Evolutionary conservation across 495 filamentous ascomycete genomes (phyloP).

Genomic region (Lasiosphaeria hispida): DNA sequence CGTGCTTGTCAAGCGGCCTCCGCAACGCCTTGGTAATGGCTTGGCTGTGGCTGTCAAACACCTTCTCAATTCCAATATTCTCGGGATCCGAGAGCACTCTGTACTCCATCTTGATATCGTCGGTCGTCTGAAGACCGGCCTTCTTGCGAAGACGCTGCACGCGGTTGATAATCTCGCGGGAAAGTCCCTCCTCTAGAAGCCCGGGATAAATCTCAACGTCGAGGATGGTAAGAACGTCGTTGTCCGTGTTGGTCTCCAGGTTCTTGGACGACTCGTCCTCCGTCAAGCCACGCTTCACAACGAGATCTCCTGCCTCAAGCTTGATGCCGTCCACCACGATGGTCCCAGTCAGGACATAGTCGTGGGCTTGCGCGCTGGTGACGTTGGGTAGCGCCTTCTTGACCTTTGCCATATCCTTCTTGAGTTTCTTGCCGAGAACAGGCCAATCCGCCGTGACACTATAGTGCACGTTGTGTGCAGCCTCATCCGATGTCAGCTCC

Average conservation of each 20-base stretch:
- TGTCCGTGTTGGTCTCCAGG: constrained; percentile 80
- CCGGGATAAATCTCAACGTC: constrained; percentile 43
- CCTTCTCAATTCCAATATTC: constrained; percentile 67
- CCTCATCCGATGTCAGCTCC: constrained; percentile 83
- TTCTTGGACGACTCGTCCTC: constrained; percentile 63
- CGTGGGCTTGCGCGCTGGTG: constrained; percentile 72
- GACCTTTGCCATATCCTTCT: constrained; percentile 86
- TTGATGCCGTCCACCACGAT: constrained; percentile 82
- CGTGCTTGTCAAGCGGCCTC: constrained; percentile 74
- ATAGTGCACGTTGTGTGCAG: constrained; percentile 87
- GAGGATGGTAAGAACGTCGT: constrained; percentile 45
- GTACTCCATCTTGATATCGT: constrained; percentile 48
- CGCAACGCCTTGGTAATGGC: constrained; percentile 77
- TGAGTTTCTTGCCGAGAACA: constrained; percentile 91
- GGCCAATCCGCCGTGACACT: constrained; percentile 88
- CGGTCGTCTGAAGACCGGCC: constrained; percentile 42
- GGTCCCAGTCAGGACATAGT: constrained; percentile 65
- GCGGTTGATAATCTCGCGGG: constrained; percentile 46
- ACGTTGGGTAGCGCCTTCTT: constrained; percentile 84
- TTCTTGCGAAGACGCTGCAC: constrained; percentile 48
- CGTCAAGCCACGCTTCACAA: constrained; percentile 76
- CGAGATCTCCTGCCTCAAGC: constrained; percentile 75
- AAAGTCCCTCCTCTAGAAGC: constrained; percentile 42
- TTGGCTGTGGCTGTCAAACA: constrained; percentile 65
- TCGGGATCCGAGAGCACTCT: constrained; percentile 62